Conservation (phyloP, 2,329 filamentous ascomycete genomes). For the Aspergillus ruber region DNA sequence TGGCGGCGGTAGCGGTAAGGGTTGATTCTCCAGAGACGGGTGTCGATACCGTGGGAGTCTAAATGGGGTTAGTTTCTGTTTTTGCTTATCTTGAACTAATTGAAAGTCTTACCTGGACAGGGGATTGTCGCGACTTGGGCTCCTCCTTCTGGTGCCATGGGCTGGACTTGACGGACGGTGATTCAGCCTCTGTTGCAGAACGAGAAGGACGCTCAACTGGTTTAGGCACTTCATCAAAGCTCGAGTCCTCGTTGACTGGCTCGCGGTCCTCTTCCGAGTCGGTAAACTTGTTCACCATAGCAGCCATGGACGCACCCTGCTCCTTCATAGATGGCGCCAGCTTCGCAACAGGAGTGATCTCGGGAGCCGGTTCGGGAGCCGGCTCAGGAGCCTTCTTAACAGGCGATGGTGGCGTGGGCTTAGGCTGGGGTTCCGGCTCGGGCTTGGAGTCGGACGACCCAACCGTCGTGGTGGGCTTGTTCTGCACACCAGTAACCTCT, state of each 20-base stretch:
- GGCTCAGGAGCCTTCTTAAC: slow-evolving; percentile 15
- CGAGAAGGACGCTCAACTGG: slow-evolving; percentile 58
- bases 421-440: slow-evolving; percentile 45
- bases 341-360: slow-evolving; percentile 32
- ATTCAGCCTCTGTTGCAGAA: slow-evolving; percentile 13
- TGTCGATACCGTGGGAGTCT: slow-evolving; percentile 23
- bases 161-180: slow-evolving; percentile 24
- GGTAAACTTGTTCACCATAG: slow-evolving; percentile 78
- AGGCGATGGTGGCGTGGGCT: slow-evolving; percentile 29
- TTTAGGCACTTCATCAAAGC: slow-evolving; percentile 80
- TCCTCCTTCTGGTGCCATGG: slow-evolving; percentile 25
- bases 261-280: slow-evolving; percentile 61
- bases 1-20: slow-evolving; percentile 21
- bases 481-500: slow-evolving; percentile 55
- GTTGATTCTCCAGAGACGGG: slow-evolving; percentile 32
- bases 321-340: slow-evolving; percentile 68
- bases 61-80: slow-evolving; percentile 1
- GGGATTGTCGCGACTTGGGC: slow-evolving; percentile 18
- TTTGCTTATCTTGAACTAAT: background rate
- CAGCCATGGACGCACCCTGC: slow-evolving; percentile 79
- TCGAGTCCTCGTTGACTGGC: slow-evolving; percentile 60
- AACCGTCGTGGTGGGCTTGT: slow-evolving; percentile 29
- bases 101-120: slow-evolving; percentile 15
- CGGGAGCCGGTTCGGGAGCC: slow-evolving; percentile 18
- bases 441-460: slow-evolving; percentile 46